Percentiles rank a stretch among this genome's conserved stretches.
Conservation (phyloP, 805 yeast genomes). For the Candida pseudofarinosa region DNA sequence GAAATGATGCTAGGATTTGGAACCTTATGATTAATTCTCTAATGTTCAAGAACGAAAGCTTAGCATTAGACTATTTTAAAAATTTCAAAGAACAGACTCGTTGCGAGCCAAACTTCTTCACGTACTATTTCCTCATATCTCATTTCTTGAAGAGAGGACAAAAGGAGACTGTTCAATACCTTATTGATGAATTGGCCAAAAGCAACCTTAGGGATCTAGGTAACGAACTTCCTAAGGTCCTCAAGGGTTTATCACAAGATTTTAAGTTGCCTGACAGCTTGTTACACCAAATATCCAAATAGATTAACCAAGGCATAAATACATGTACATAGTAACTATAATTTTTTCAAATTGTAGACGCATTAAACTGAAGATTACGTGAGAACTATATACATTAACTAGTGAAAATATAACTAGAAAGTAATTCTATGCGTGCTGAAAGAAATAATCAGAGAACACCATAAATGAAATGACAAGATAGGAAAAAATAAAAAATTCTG, state of each 20-base stretch:
- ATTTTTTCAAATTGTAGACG: neutral
- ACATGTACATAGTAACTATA: constrained; percentile 7
- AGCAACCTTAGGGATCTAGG: constrained; percentile 33
- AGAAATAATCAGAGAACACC: too few relatives aligned
- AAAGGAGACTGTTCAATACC: constrained; percentile 24
- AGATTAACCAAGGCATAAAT: neutral
- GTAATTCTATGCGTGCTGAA: neutral
- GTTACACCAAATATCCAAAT: constrained; percentile 4
- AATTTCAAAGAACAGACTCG: constrained; percentile 24
- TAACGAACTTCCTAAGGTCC: constrained; percentile 31
- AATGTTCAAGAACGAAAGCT: constrained; percentile 26
- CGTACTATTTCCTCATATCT: constrained; percentile 44
- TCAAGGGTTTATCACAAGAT: constrained; percentile 11
- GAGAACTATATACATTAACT: neutral
- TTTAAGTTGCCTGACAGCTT: constrained; percentile 5
- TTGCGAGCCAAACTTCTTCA: constrained; percentile 44
- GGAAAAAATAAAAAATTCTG: too few relatives aligned
- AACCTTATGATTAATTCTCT: constrained; percentile 34
- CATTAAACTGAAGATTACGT: neutral
- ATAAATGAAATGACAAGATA: too few relatives aligned
- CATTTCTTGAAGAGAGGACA: constrained; percentile 34
- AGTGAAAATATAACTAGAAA: neutral
- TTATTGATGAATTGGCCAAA: constrained; percentile 36
- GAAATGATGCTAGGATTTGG: constrained; percentile 41
- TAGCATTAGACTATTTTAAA: constrained; percentile 40